These are phyloP conservation scores for Sphaceloma murrayae DNA, from an alignment of 2,329 filamentous ascomycete genomes.

Conservation along the genomic window DNA sequence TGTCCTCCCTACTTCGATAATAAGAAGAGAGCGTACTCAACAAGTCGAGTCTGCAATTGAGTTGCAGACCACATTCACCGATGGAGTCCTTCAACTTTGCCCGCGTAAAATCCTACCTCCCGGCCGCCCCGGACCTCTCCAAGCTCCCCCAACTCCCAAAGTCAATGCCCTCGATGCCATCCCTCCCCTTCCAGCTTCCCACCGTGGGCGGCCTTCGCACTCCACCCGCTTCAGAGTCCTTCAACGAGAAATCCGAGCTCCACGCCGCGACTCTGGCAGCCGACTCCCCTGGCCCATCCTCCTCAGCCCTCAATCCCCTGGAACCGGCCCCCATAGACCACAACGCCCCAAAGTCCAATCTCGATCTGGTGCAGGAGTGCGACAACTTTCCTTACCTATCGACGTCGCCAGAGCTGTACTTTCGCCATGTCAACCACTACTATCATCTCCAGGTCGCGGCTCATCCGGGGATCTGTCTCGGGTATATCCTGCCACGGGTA, in stretches of 20 bases:
- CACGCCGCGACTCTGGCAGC: slow-evolving; percentile 20
- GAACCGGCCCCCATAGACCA: slow-evolving; percentile 25
- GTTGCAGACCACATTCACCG: background rate
- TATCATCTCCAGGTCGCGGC: slow-evolving; percentile 58
- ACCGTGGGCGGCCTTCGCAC: slow-evolving; percentile 20
- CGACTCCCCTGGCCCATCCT: slow-evolving; percentile 14
- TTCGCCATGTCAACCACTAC: slow-evolving; percentile 38
- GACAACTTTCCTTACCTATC: slow-evolving; percentile 66
- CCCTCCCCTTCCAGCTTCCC: slow-evolving; percentile 10
- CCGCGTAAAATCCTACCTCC: slow-evolving; percentile 26
- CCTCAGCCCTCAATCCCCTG: slow-evolving; percentile 10
- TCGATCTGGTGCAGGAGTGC: slow-evolving; percentile 49
- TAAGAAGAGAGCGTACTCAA: too few species aligned
- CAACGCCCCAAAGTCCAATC: slow-evolving; percentile 35
- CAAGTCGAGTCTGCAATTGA: too few species aligned
- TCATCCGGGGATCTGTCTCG: slow-evolving; percentile 51
- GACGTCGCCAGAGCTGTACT: slow-evolving; percentile 48
- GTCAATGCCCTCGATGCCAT: slow-evolving; percentile 14
- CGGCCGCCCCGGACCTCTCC: slow-evolving; percentile 23
- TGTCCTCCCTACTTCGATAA: too few species aligned
- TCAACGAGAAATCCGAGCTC: slow-evolving; percentile 16
- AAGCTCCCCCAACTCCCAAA: slow-evolving; percentile 9
- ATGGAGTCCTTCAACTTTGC: slow-evolving; percentile 28
- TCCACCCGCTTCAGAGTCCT: slow-evolving; percentile 22
- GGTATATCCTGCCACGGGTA: slow-evolving; percentile 52